A percentile compares a stretch with the other conserved stretches of the same genome.
Conservation (phyloP, 164 flowering plant genomes). For the Vitis riparia region DNA sequence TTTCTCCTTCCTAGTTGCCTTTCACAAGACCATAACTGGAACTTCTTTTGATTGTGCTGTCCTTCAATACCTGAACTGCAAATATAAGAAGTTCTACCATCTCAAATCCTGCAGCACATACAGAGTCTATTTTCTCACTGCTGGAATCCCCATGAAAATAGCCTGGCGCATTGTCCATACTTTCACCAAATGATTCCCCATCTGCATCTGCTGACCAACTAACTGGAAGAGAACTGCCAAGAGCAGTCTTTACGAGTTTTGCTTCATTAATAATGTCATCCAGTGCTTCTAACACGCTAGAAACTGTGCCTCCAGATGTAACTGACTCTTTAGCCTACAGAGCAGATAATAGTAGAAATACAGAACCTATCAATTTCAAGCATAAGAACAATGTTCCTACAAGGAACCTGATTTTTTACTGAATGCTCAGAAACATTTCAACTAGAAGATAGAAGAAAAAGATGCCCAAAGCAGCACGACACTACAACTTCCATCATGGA, state of each 20-base stretch:
- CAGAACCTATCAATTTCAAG: not conserved
- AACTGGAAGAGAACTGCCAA: conserved; percentile 82
- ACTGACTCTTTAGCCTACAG: conserved; percentile 56
- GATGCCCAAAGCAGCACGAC: too few species aligned
- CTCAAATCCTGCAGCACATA: conserved; percentile 91
- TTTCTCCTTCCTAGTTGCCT: too few species aligned
- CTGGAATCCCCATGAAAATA: conserved; percentile 23
- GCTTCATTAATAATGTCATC: conserved; percentile 69
- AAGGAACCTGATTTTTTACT: not conserved
- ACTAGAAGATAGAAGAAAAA: too few species aligned
- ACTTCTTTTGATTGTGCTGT: conserved; percentile 12
- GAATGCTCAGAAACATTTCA: too few species aligned
- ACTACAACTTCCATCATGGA: too few species aligned
- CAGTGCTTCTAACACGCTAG: conserved; percentile 26
- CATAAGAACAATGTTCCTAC: not conserved
- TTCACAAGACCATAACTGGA: not conserved
- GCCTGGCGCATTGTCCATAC: conserved; percentile 7
- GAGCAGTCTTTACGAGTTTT: conserved; percentile 75
- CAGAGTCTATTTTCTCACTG: conserved; percentile 54
- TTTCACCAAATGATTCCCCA: conserved; percentile 20
- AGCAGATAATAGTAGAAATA: not conserved
- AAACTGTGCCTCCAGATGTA: conserved; percentile 18
- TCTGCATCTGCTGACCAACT: conserved; percentile 81
- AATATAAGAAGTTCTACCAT: conserved; percentile 88
- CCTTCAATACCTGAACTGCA: conserved; percentile 66